Evolutionary conservation across 805 yeast species (phyloP).

Genomic region (Ogataea henricii): DNA sequence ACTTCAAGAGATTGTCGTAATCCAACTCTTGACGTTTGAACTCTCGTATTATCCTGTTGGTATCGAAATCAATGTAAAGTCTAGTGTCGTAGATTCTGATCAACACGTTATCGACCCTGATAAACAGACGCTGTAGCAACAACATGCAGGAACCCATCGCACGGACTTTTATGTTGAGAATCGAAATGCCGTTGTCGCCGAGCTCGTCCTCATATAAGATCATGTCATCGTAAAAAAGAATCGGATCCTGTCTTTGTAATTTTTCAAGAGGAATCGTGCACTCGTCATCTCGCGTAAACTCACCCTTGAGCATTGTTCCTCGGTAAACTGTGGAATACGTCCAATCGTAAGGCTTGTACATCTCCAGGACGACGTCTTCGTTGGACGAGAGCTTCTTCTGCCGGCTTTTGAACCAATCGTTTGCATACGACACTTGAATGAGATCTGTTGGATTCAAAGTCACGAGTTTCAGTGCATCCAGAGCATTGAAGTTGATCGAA

Average conservation of each 20-base stretch:
- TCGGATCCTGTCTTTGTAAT: constrained; percentile 74
- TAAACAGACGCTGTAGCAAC: constrained; percentile 71
- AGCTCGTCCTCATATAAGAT: constrained; percentile 91
- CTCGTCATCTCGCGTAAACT: constrained; percentile 31
- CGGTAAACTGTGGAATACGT: constrained; percentile 82
- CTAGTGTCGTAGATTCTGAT: constrained; percentile 85
- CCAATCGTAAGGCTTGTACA: constrained; percentile 92
- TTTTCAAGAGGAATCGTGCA: constrained; percentile 65
- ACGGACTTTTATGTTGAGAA: constrained; percentile 74
- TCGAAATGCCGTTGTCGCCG: constrained; percentile 92
- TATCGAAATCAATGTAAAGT: constrained; percentile 73
- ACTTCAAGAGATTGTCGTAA: constrained; percentile 47
- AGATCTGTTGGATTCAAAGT: constrained; percentile 44
- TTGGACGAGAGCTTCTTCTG: constrained; percentile 35
- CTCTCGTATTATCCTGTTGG: constrained; percentile 69
- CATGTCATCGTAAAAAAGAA: constrained; percentile 85
- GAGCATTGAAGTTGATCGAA: constrained; percentile 67
- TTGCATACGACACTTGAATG: constrained; percentile 79
- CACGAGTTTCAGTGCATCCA: constrained; percentile 71
- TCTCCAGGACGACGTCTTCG: constrained; percentile 48
- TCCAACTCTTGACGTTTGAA: constrained; percentile 67
- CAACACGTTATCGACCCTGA: constrained; percentile 88
- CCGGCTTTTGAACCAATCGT: constrained; percentile 68
- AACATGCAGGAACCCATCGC: constrained; percentile 85
- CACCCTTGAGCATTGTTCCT: constrained; percentile 49